phyloP scores from a whole-genome alignment of 2,329 filamentous ascomycete genomes.

The Phoma sp. region DNA sequence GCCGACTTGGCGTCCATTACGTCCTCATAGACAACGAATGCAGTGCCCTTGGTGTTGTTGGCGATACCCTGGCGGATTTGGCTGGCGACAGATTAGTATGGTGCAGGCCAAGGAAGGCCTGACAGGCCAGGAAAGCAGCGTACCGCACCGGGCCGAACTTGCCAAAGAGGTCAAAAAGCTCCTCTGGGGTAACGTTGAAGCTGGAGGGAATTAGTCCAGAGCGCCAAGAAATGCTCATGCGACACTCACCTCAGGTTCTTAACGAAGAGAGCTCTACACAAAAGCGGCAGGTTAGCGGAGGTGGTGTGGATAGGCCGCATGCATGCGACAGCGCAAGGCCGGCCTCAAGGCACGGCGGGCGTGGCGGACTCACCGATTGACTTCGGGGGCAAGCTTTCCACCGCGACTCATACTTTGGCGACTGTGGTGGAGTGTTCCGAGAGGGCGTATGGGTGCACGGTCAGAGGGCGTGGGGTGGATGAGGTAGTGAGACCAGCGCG shows the following conservation, averaged over 20 bases:
- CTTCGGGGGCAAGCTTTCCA: constrained; percentile 98
- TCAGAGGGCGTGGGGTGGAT: constrained; percentile 16
- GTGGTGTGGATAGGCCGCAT: constrained; percentile 34
- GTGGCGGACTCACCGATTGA: constrained; percentile 79
- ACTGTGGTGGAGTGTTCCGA: constrained; percentile 24
- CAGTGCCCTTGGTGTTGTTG: constrained; percentile 96
- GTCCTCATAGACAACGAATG: constrained; percentile 99
- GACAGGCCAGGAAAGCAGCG: constrained; percentile 43
- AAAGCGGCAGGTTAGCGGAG: constrained; percentile 37
- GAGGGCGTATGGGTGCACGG: constrained; percentile 30
- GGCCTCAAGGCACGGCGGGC: constrained; percentile 8
- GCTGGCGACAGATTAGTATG: constrained; percentile 57
- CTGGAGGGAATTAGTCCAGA: constrained; percentile 54
- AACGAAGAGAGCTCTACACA: constrained; percentile 92
- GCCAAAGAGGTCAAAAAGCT: constrained; percentile 98
- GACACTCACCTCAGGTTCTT: constrained; percentile 89
- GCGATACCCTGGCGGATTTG: constrained; percentile 99
- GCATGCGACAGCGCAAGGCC: constrained; percentile 22
- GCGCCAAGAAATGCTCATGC: too few species aligned
- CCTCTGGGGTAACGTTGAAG: constrained; percentile 98
- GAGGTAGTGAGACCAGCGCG: constrained; percentile 11
- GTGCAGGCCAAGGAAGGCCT: constrained; percentile 7
- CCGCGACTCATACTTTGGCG: constrained; percentile 86
- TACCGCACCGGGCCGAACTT: constrained; percentile 97
- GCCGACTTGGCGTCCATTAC: constrained; percentile 98